Base-by-base conservation (phyloP, 257 asterid species). In the Ilex aquifolium region DNA sequence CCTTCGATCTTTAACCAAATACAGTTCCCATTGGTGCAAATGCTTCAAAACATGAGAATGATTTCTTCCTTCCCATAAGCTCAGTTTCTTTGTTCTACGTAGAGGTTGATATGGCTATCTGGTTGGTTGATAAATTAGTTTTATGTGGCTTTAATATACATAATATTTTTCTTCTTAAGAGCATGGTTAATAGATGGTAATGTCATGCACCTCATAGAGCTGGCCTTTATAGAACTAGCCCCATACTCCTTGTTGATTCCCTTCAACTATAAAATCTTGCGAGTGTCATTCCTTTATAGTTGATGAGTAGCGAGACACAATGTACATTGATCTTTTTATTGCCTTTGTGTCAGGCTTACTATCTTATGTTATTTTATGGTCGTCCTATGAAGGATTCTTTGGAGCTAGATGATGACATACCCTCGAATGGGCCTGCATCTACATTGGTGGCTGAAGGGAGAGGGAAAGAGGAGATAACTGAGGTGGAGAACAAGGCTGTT, bases 391-490 rank as follows among this genome's bases (percentile, higher is more conserved):
- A 80, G 95, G 95, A 75, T 63, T 71, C 60, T 36, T 32, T 68
- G 66, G 90, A 80, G 67, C 84, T 62, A 69, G 91, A 81, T 68
- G 88, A 80, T 66, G 85, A 83, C 68, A 67, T 44, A 27, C 74
- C 60, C 51, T 57, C 74, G 48, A 72, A 83, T 40, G 86, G 78
- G 55, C 72, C 59, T 71, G 70, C 79, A 61, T 44, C 83, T 40
- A 59, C 61, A 71, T 55, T 70, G 40, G 51, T 63, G 3, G 61
- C 67, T 31, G 81, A 75, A 44, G 72, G 69, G 62, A 70, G 65
- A n/a, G 80, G 63, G 64, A 61, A 62, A 56, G 16, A 17, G 42
- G 76, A 65, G 70, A 50, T 59, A 56, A 61, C 63, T 62, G 65
- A 29, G 48, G 46, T 16, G n/a, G 77, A 65, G 15, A 59, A 57